Evolutionary conservation across 306 rosid species (phyloP).

Genomic region (Astragalus membranaceus): DNA sequence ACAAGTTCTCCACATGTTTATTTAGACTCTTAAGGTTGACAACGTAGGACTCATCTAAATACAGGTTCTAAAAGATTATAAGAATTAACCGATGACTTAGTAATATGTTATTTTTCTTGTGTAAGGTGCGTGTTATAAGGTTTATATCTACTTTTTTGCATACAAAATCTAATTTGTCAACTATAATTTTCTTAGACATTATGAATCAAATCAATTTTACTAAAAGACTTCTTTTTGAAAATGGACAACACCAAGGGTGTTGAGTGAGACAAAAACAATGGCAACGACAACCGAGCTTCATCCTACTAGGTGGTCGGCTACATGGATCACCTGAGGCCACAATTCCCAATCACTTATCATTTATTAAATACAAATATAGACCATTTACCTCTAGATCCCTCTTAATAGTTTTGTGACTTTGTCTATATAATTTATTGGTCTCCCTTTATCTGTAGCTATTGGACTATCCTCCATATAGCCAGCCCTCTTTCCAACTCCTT

Average conservation of each 20-base stretch:
- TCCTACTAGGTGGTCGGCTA: not conserved
- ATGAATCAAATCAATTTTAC: not conserved
- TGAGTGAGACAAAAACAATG: not conserved
- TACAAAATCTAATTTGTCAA: too few relatives aligned
- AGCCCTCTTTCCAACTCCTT: not conserved
- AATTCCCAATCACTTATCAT: not conserved
- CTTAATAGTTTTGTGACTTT: not conserved
- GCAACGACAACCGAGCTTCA: not conserved
- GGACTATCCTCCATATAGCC: not conserved
- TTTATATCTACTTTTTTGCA: not conserved
- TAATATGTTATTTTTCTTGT: too few relatives aligned
- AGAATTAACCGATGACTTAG: not conserved
- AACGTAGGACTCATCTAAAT: not conserved
- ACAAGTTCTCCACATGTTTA: too few relatives aligned
- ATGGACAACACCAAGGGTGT: not conserved
- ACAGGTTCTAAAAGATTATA: not conserved
- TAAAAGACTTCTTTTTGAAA: too few relatives aligned
- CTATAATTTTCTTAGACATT: too few relatives aligned
- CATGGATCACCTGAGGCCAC: not conserved
- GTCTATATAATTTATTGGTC: not conserved
- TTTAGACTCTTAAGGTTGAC: not conserved
- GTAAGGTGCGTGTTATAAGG: not conserved
- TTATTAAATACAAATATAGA: too few relatives aligned
- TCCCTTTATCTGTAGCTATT: not conserved
- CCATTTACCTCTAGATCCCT: not conserved